Percentiles rank a stretch among this genome's conserved stretches.
phyloP scores from a whole-genome alignment of 140 eudicot genomes.

The Cichorium intybus region DNA sequence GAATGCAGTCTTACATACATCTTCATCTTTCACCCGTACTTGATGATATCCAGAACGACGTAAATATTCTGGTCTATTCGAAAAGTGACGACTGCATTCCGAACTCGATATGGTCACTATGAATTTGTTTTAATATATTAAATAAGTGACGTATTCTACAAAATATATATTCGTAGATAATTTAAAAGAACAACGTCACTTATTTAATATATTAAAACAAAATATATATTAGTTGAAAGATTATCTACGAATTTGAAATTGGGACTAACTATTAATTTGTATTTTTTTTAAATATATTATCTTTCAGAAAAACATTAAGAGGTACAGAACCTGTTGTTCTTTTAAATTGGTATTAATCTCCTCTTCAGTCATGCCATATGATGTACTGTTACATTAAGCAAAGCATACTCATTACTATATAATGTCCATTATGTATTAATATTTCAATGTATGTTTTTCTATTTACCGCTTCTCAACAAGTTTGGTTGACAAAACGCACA shows the following conservation, averaged over 20 bases:
- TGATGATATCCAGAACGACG: no score
- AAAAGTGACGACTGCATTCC: no score
- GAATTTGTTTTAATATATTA: no score
- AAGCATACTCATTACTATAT: conserved; percentile 11
- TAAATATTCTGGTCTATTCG: no score
- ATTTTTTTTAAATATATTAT: no score
- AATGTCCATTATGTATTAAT: conserved; percentile 3
- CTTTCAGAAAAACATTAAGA: no score
- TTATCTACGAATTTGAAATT: no score
- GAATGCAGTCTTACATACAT: no score
- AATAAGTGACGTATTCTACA: not conserved
- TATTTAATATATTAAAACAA: not conserved
- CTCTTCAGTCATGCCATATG: conserved; percentile 53
- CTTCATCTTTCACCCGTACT: no score
- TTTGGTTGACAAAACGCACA: conserved; percentile 41
- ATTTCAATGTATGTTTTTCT: conserved; percentile 7
- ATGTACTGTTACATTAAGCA: conserved; percentile 47
- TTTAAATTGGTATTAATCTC: conserved; percentile 45
- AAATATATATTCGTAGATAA: not conserved
- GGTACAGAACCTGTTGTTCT: conserved; percentile 58
- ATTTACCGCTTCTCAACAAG: conserved; percentile 62
- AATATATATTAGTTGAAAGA: not conserved
- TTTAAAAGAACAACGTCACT: not conserved
- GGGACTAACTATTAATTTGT: no score
- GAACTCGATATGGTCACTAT: no score